phyloP scores from a whole-genome alignment of 306 rosid species.

The Chamaecrista fasciculata region DNA sequence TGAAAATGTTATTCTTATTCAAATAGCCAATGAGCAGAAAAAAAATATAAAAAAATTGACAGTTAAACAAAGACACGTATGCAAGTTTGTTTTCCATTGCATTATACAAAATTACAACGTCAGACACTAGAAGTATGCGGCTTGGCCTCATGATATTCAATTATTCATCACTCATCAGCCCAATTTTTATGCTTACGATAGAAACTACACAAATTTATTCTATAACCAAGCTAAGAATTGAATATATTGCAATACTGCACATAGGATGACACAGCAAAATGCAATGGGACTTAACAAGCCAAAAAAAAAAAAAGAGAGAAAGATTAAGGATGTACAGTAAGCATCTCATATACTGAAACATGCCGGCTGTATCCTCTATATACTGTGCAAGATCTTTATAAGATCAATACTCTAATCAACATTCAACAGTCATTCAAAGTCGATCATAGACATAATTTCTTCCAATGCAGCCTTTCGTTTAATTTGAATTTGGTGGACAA shows the following conservation, averaged over 20 bases:
- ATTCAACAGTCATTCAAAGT: conserved; percentile 27
- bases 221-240: conserved; percentile 7
- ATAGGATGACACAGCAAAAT: conserved; percentile 18
- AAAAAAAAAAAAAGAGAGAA: background rate
- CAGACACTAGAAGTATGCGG: background rate
- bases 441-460: conserved; percentile 18
- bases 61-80: background rate
- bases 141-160: background rate
- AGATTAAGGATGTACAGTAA: conserved; percentile 12
- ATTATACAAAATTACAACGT: conserved; percentile 9
- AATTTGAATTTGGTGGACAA: conserved; percentile 45
- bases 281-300: conserved; percentile 5
- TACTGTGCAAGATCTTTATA: conserved; percentile 35
- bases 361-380: conserved; percentile 18
- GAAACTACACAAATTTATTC: conserved; percentile 18
- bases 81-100: background rate
- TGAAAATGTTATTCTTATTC: background rate
- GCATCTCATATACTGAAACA: conserved; percentile 20
- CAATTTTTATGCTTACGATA: no score
- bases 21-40: background rate
- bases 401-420: conserved; percentile 17
- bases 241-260: conserved; percentile 5
- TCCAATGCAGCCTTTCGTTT: conserved; percentile 38
- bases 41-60: background rate
- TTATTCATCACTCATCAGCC: no score